Percentiles rank a stretch among this genome's conserved stretches.
phyloP scores from a whole-genome alignment of 805 yeast species.

The Candida glaebosa region DNA sequence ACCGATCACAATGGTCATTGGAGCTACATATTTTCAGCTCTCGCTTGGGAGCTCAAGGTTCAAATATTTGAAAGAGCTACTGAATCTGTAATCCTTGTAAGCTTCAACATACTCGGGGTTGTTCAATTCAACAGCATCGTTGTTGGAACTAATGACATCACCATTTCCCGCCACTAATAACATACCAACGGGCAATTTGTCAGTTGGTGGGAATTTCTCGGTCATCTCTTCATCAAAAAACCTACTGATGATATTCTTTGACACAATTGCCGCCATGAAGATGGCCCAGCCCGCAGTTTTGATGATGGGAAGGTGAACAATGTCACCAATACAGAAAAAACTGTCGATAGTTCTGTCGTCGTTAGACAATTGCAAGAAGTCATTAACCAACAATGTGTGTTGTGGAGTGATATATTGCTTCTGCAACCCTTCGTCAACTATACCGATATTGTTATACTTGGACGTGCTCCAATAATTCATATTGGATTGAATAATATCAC shows the following conservation, averaged over 20 bases:
- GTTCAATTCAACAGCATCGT: slow-evolving; percentile 32
- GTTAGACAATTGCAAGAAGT: slow-evolving; percentile 30
- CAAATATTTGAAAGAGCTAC: slow-evolving; percentile 12
- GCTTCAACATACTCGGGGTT: slow-evolving; percentile 31
- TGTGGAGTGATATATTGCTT: slow-evolving; percentile 21
- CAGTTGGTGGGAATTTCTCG: slow-evolving; percentile 32
- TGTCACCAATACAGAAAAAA: slow-evolving; percentile 37
- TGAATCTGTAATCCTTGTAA: slow-evolving; percentile 41
- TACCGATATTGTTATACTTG: slow-evolving; percentile 28
- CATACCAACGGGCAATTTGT: slow-evolving; percentile 38
- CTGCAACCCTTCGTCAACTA: slow-evolving; percentile 19
- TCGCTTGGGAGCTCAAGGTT: neutral
- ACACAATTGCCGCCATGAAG: slow-evolving; percentile 38
- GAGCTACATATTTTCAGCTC: too few relatives aligned
- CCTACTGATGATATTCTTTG: slow-evolving; percentile 31
- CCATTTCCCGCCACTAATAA: slow-evolving; percentile 38
- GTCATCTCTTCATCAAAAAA: slow-evolving; percentile 26
- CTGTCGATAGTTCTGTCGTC: slow-evolving; percentile 17
- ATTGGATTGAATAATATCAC: slow-evolving; percentile 23
- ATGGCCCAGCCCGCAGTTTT: slow-evolving; percentile 46
- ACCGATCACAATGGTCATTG: too few relatives aligned
- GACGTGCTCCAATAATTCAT: slow-evolving; percentile 37
- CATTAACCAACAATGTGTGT: slow-evolving; percentile 33
- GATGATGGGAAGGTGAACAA: slow-evolving; percentile 37
- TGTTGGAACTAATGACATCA: slow-evolving; percentile 34